Evolutionary conservation across 2,329 filamentous ascomycete species (phyloP).

Genomic region (Venturia pyrina): DNA sequence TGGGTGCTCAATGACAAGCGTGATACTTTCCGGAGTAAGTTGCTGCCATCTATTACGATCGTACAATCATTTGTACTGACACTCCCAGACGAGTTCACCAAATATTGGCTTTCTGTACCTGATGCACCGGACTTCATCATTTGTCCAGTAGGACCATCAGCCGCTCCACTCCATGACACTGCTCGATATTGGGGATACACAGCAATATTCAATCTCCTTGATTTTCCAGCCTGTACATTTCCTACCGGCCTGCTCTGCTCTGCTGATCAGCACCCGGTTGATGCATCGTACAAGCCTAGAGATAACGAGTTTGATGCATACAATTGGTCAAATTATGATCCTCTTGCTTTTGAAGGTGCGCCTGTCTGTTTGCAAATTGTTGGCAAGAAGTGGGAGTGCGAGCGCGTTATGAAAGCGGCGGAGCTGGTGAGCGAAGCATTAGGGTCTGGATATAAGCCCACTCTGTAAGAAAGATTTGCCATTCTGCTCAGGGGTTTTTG

Average conservation of each 20-base stretch:
- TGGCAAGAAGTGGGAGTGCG: not conserved
- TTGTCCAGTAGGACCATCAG: not conserved
- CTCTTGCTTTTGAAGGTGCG: not conserved
- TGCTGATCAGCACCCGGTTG: not conserved
- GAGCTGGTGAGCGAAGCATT: not conserved
- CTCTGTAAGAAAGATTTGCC: not conserved
- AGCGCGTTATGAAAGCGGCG: not conserved
- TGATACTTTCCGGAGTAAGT: not conserved
- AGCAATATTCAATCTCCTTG: not conserved
- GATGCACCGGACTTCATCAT: slow-evolving; percentile 13
- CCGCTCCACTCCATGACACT: not conserved
- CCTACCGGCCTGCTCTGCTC: not conserved
- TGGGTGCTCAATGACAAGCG: not conserved
- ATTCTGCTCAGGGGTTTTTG: no score
- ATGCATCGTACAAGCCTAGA: not conserved
- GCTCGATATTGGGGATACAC: slow-evolving; percentile 5
- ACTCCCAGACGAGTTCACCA: not conserved
- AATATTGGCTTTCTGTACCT: not conserved
- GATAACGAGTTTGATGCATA: not conserved
- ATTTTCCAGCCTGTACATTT: not conserved
- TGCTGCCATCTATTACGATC: not conserved
- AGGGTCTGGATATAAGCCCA: not conserved
- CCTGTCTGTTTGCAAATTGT: slow-evolving; percentile 5
- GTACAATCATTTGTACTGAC: not conserved
- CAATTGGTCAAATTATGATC: not conserved